Evolutionary conservation across 2,329 filamentous ascomycete species (phyloP).

Genomic region (Colletotrichum viniferum): DNA sequence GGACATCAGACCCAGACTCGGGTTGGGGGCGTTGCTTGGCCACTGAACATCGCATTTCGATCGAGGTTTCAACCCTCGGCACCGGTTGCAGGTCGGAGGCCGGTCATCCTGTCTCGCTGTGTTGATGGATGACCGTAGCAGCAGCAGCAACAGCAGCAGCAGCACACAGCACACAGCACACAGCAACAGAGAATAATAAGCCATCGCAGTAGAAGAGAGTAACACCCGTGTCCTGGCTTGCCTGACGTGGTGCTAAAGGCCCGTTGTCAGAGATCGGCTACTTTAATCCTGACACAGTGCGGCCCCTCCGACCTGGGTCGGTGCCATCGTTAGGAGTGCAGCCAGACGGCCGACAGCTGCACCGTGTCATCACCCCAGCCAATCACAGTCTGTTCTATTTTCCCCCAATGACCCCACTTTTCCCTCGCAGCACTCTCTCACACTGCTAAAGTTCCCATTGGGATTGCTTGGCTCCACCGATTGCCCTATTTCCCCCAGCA

Average conservation of each 20-base stretch:
- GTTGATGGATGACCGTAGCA: neutral
- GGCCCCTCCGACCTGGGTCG: neutral
- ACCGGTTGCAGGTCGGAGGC: neutral
- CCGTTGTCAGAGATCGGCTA: slow-evolving; percentile 6
- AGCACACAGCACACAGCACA: neutral
- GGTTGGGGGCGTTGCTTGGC: neutral
- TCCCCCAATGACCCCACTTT: neutral
- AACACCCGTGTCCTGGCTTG: slow-evolving; percentile 1
- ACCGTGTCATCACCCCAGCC: neutral
- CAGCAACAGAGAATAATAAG: neutral
- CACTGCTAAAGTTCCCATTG: neutral
- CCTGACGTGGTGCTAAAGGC: neutral
- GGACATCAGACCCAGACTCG: neutral
- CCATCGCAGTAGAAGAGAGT: neutral
- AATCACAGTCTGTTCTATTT: neutral
- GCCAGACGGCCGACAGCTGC: neutral
- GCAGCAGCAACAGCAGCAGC: neutral
- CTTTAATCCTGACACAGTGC: slow-evolving; percentile 7
- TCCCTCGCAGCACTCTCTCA: neutral
- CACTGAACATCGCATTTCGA: neutral
- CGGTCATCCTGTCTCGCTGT: neutral
- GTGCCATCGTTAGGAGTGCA: neutral
- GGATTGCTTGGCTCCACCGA: neutral
- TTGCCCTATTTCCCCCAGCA: neutral
- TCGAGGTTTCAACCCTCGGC: neutral